Evolutionary conservation across 306 rosid species (phyloP).

Genomic region (Sophora flavescens): DNA sequence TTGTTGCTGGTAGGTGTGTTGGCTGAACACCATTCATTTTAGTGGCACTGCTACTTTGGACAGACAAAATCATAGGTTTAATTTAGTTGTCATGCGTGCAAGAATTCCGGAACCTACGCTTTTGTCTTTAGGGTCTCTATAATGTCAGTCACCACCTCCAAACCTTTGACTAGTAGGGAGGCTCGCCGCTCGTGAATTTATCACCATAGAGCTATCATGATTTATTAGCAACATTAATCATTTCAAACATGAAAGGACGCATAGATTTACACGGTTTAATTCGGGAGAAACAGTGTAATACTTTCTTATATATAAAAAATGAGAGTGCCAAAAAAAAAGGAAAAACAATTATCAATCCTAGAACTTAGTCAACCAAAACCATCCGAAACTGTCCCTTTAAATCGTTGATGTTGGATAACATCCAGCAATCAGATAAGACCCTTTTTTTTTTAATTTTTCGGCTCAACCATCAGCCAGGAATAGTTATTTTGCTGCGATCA

Average conservation of each 20-base stretch:
- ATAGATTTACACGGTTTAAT: not conserved
- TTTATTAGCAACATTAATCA: slow-evolving; percentile 23
- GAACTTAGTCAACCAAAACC: not conserved
- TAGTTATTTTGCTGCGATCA: slow-evolving; percentile 36
- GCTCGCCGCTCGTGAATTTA: slow-evolving; percentile 21
- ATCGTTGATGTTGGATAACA: too few relatives aligned
- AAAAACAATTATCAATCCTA: not conserved
- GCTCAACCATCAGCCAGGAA: slow-evolving; percentile 10
- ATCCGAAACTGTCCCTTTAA: not conserved
- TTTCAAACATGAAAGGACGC: not conserved
- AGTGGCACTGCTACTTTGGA: slow-evolving; percentile 35
- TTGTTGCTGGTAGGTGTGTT: too few relatives aligned
- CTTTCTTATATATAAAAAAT: not conserved
- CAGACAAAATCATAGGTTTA: slow-evolving; percentile 53
- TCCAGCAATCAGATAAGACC: not conserved
- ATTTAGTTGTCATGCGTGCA: slow-evolving; percentile 56
- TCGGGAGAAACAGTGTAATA: not conserved
- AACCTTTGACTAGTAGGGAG: slow-evolving; percentile 23
- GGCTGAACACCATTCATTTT: slow-evolving; percentile 33
- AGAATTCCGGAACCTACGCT: slow-evolving; percentile 45
- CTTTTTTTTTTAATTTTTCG: not conserved
- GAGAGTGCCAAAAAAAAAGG: too few relatives aligned
- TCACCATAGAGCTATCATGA: slow-evolving; percentile 19
- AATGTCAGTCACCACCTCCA: slow-evolving; percentile 30
- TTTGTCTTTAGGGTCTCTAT: slow-evolving; percentile 48